Base-by-base conservation (phyloP, 23 red algal species). In the Gracilaria caudata region DNA sequence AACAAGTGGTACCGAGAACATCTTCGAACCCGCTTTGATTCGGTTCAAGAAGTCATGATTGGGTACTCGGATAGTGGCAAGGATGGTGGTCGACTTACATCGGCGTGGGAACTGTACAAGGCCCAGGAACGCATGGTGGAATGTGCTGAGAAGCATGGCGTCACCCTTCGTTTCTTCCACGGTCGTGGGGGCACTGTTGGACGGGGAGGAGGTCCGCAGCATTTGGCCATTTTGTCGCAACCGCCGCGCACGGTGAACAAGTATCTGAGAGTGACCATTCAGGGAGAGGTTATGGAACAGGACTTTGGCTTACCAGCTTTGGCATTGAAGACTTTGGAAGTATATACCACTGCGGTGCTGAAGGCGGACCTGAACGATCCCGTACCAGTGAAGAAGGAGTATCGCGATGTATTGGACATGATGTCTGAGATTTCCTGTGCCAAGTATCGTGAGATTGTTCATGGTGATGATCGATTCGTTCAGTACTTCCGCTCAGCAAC, bases 221-320 rank as follows among this genome's bases (percentile, higher is more conserved):
- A 99, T 86, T 75, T 95, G 10, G 97, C 97, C 54, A 99, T 99
- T 86, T 64, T 95, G 32, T 99, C 97, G 2, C 97, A 99, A 63
- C 97, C 97, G 49, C 97, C 97, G 19, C 82, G 93, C 16, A 96
- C 97, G 7, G 92, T 99, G 63, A 99, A 99, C 73, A 82, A 92
- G 58, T 99, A 99, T 71, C 49, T 99, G 38, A 92, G 97, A 80
- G 97, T 95, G 35, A 99, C 97, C 21, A 95, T 99, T 36, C 97
- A 99, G 80, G 97, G 97, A 17, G 97, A 99, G 57, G 97, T 99
- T 3, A 95, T 96, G 75, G 90, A 99, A 74, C 97, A 99, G 79
- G 92, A 99, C 83, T 99, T 99, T 88, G 97, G 93, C 6, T 59
- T 99, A 38, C 93, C 97, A 11, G 93, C 80, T 3, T 88, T 99